Evolutionary conservation across 208 protist species (phyloP).

Genomic region (Trypanosoma mega): DNA sequence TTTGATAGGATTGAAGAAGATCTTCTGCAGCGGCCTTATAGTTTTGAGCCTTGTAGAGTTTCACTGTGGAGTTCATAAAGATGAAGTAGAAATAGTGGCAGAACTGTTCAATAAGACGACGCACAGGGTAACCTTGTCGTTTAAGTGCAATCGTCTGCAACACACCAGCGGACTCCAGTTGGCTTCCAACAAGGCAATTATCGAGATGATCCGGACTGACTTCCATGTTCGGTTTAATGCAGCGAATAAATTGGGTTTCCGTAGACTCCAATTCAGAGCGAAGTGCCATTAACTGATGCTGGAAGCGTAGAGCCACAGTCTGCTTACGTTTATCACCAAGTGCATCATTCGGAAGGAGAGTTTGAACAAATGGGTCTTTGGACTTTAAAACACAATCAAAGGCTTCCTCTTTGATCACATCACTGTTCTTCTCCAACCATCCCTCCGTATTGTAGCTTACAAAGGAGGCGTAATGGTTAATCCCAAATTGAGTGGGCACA

Average conservation of each 20-base stretch:
- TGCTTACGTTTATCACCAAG: conserved; percentile 50
- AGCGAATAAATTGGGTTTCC: conserved; percentile 93
- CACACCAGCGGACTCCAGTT: conserved; percentile 90
- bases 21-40: conserved; percentile 44
- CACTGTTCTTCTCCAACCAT: conserved; percentile 93
- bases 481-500: conserved; percentile 82
- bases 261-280: conserved; percentile 80
- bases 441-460: conserved; percentile 86
- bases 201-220: conserved; percentile 62
- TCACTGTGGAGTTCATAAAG: conserved; percentile 36
- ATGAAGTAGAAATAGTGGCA: conserved; percentile 83
- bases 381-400: conserved; percentile 50
- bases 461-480: conserved; percentile 90
- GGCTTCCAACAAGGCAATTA: conserved; percentile 75
- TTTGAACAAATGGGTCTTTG: conserved; percentile 53
- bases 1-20: conserved; percentile 61
- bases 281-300: conserved; percentile 71
- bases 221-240: conserved; percentile 91
- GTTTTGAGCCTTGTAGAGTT: conserved; percentile 37
- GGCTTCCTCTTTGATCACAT: conserved; percentile 85
- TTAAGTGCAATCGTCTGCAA: conserved; percentile 91
- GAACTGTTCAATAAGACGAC: conserved; percentile 74
- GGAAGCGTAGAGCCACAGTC: conserved; percentile 83
- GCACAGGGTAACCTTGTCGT: conserved; percentile 88
- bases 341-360: conserved; percentile 53